phyloP scores from a whole-genome alignment of 768 basidiomycete species.

The Lepiota brunneoincarnata region DNA sequence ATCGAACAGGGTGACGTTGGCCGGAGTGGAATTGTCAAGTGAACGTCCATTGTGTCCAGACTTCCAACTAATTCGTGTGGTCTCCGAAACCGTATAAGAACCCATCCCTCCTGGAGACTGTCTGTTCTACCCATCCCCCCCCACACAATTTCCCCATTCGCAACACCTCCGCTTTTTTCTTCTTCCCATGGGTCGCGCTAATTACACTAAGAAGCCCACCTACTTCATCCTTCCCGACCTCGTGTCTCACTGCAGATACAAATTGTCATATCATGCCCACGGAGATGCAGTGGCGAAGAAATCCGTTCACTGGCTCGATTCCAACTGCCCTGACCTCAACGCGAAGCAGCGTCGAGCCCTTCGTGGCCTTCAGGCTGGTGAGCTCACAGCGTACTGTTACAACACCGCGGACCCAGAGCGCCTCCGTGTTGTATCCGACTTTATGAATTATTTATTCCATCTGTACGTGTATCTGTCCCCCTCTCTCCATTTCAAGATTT shows the following conservation, averaged over 20 bases:
- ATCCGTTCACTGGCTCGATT: conserved; percentile 49
- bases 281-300: conserved; percentile 45
- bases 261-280: conserved; percentile 39
- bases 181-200: conserved; percentile 7
- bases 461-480: conserved; percentile 32
- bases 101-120: neutral
- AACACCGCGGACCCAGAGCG: conserved; percentile 51
- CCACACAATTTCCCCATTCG: neutral
- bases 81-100: conserved; percentile 8
- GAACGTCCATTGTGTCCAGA: neutral
- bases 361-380: conserved; percentile 60
- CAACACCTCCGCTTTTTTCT: conserved; percentile 1
- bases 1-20: conserved; percentile 1
- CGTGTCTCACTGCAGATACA: conserved; percentile 48
- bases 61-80: neutral
- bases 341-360: conserved; percentile 45
- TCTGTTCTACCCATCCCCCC: neutral
- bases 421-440: conserved; percentile 65
- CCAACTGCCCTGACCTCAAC: conserved; percentile 42
- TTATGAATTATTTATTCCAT: conserved; percentile 61
- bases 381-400: conserved; percentile 66
- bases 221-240: conserved; percentile 55
- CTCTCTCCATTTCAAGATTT: conserved; percentile 13
- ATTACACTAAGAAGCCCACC: conserved; percentile 19
- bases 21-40: neutral